Evolutionary conservation across 2,329 filamentous ascomycete species (phyloP), one percentile per base, ranked within the genome.

Genomic region (Colletotrichum sp.): DNA sequence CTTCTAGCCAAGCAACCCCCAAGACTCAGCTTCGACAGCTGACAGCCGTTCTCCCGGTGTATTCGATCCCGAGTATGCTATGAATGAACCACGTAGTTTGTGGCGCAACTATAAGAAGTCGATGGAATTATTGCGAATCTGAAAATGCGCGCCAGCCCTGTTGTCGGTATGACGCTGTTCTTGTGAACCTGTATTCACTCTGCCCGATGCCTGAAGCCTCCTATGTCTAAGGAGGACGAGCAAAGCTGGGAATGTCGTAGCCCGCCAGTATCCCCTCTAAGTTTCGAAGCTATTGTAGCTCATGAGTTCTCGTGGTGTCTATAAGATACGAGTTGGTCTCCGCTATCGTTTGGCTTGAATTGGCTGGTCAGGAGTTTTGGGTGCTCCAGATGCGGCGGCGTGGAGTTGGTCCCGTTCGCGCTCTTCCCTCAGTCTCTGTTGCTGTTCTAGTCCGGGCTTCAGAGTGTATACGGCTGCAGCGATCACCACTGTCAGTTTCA

Each of bases 381-480:
- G 10, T 58, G 38, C 38, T 28, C 16, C 43, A 5, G 61, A n/a
- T 15, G 34, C 15, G 21, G 26, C 16, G 24, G 57, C 30, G 24
- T 55, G 38, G 7, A 52, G 67, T 21, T 60, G 34, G 18, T 52
- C 26, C 12, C 73, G 57, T 16, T 52, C 58, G 58, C 58, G 58
- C 58, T 63, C 34, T 8, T 61, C 69, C 10, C 72, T 69, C 24
- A 72, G 48, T n/a, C 30, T 74, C 48, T 65, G 43, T n/a, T 76
- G 74, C 36, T 73, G 48, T 69, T 76, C 58, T 15, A 76, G 58
- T 18, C 15, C 65, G 13, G 74, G 74, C 65, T 69, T 69, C 18
- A 76, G 34, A 18, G 74, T 76, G 24, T 76, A 74, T 13, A 58
- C 61, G 28, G 74, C 74, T 76, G 48, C 21, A 60, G 21, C 28